Percentiles rank a stretch among this genome's conserved stretches.
These are phyloP conservation scores for Alternaria incomplexa DNA, from an alignment of 2,329 filamentous ascomycete genomes.

Conservation along the genomic window DNA sequence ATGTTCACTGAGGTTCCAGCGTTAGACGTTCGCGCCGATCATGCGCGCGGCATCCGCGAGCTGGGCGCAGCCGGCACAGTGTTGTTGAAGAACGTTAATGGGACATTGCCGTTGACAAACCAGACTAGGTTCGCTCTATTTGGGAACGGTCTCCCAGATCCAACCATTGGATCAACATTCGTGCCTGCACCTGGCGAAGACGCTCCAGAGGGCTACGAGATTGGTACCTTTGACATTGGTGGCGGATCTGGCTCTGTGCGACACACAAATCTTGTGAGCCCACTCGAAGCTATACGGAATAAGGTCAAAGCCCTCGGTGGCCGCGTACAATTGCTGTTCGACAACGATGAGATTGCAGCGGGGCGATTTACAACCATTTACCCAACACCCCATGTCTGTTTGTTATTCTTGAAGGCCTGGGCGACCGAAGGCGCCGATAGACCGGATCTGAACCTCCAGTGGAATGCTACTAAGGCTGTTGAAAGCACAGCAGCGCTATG, in stretches of 20 bases:
- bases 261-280: conserved; percentile 48
- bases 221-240: conserved; percentile 53
- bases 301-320: conserved; percentile 32
- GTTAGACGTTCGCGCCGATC: conserved; percentile 49
- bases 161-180: conserved; percentile 55
- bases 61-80: conserved; percentile 51
- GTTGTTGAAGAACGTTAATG: conserved; percentile 56
- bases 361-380: conserved; percentile 30
- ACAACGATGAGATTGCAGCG: conserved; percentile 45
- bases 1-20: conserved; percentile 13
- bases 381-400: conserved; percentile 52
- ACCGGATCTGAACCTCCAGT: conserved; percentile 47
- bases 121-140: conserved; percentile 56
- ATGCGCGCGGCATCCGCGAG: conserved; percentile 48
- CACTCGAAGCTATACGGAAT: conserved; percentile 50
- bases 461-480: conserved; percentile 50
- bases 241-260: conserved; percentile 52
- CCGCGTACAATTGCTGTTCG: conserved; percentile 55
- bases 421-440: conserved; percentile 55
- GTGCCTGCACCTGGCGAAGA: neutral
- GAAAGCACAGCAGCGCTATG: conserved; percentile 53
- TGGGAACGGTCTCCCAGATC: conserved; percentile 55
- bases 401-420: conserved; percentile 65
- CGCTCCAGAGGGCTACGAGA: conserved; percentile 35
- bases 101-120: conserved; percentile 56